These are phyloP conservation scores for Kluyveromyces nonfermentans DNA, from an alignment of 805 yeast species.

Conservation along the genomic window DNA sequence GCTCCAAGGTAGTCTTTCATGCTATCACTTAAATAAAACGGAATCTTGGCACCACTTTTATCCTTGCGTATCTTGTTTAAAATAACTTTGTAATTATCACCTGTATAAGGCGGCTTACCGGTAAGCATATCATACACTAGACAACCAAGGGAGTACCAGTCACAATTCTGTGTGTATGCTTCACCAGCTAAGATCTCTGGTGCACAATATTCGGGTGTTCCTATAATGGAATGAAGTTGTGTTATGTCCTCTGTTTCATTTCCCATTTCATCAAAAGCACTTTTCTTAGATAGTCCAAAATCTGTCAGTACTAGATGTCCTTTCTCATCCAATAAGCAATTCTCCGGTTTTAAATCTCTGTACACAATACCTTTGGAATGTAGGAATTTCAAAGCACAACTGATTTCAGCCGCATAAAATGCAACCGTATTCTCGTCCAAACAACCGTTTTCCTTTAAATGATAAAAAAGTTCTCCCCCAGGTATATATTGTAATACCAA, in stretches of 20 bases:
- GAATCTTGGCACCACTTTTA: conserved; percentile 44
- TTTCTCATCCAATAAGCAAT: conserved; percentile 63
- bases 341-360: conserved; percentile 84
- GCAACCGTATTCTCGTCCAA: conserved; percentile 58
- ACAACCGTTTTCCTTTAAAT: conserved; percentile 33
- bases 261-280: conserved; percentile 7
- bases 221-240: conserved; percentile 32
- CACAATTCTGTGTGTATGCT: conserved; percentile 70
- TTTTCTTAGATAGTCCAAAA: conserved; percentile 61
- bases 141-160: conserved; percentile 90
- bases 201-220: conserved; percentile 52
- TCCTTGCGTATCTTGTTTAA: conserved; percentile 67
- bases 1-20: conserved; percentile 67
- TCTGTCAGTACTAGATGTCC: conserved; percentile 83
- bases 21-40: conserved; percentile 68
- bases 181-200: conserved; percentile 79
- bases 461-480: conserved; percentile 71
- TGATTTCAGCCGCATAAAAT: conserved; percentile 73
- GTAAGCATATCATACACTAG: conserved; percentile 70
- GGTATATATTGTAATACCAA: conserved; percentile 71
- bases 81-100: conserved; percentile 65
- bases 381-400: conserved; percentile 64
- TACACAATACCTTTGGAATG: conserved; percentile 78
- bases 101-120: conserved; percentile 85
- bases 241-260: conserved; percentile 24